Evolutionary conservation across 805 yeast species (phyloP), one percentile per base, ranked within the genome.

Genomic region (Metschnikowia bowlesiae): DNA sequence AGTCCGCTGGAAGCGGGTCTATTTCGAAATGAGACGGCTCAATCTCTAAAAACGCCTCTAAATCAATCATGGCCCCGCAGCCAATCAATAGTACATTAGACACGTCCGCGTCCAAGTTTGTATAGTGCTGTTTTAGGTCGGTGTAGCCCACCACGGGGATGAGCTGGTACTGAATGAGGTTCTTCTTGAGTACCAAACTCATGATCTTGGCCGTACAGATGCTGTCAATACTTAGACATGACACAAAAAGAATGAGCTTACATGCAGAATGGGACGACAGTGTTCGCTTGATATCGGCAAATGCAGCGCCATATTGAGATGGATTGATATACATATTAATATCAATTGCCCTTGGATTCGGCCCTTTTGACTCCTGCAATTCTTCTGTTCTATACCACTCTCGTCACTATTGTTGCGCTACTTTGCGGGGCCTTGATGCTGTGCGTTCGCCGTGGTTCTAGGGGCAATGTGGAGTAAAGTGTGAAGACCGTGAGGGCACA

Each of bases 251-350:
- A 28, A 88, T 89, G 51, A 91, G 69, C 61, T 87, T 87, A 65
- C 97, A 94, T 6, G 96, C 85, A n/a, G 96, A 85, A 66, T 91
- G 97, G 11, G 96, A 85, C 47, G 89, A 69, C 3, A 96, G 85
- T n/a, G 87, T 79, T 49, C 75, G 72, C 58, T 82, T 75, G 53
- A 92, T 84, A 46, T 79, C 83, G 46, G 79, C 76, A 68, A 89
- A 90, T 10, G 87, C 84, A 53, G 67, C 70, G 13, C 81, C 77
- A 65, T 87, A 88, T 65, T 85, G 79, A 33, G 78, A 74, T 11
- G 96, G 88, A 44, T 80, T 76, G 50, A 91, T 79, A 64, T 85
- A 83, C 99, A 92, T 92, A 18, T 13, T 4, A 9, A 5, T 13
- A 13, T 3, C n/a, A 10, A 8, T 13, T 33, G 14, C 36, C 16